A percentile compares a stretch with the other conserved stretches of the same genome.
These are phyloP conservation scores for Kalaharituber pfeilii DNA, from an alignment of 2,329 filamentous ascomycete species.

Conservation along the genomic window DNA sequence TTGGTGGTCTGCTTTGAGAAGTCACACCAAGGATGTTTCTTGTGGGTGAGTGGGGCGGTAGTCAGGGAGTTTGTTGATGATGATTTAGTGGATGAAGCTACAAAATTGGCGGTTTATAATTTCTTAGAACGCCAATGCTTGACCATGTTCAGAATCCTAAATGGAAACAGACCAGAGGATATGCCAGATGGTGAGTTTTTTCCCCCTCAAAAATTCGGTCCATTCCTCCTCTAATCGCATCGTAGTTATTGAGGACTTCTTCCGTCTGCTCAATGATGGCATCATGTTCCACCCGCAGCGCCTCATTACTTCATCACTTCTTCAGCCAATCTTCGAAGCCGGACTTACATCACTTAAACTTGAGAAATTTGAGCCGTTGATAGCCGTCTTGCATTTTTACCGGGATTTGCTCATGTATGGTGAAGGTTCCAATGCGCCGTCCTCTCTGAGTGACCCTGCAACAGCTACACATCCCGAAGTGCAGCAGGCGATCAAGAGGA, in stretches of 20 bases:
- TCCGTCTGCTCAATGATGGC: slow-evolving; percentile 78
- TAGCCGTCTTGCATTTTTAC: slow-evolving; percentile 81
- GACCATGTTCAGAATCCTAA: slow-evolving; percentile 75
- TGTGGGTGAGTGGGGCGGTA: slow-evolving; percentile 96
- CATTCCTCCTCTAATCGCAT: slow-evolving; percentile 11
- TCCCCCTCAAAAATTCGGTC: background rate
- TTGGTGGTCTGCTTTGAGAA: slow-evolving; percentile 68
- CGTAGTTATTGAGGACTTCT: slow-evolving; percentile 83
- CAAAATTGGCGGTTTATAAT: slow-evolving; percentile 70
- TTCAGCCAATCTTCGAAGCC: slow-evolving; percentile 70
- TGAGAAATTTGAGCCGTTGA: slow-evolving; percentile 79
- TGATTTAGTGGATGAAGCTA: slow-evolving; percentile 65
- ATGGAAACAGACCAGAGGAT: slow-evolving; percentile 48
- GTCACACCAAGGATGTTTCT: slow-evolving; percentile 84
- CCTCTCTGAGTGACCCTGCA: slow-evolving; percentile 34
- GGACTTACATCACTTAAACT: slow-evolving; percentile 71
- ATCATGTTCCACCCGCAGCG: slow-evolving; percentile 81
- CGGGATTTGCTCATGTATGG: slow-evolving; percentile 83
- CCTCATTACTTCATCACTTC: slow-evolving; percentile 60
- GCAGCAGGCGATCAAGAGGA: slow-evolving; percentile 51
- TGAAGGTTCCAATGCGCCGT: slow-evolving; percentile 45
- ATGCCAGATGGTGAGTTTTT: slow-evolving; percentile 34
- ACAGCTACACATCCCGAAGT: slow-evolving; percentile 48
- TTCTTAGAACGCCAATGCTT: slow-evolving; percentile 92
- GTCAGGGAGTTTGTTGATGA: slow-evolving; percentile 86